Base-by-base conservation (phyloP, 495 filamentous ascomycete species). In the Tuber microsphaerosporum region DNA sequence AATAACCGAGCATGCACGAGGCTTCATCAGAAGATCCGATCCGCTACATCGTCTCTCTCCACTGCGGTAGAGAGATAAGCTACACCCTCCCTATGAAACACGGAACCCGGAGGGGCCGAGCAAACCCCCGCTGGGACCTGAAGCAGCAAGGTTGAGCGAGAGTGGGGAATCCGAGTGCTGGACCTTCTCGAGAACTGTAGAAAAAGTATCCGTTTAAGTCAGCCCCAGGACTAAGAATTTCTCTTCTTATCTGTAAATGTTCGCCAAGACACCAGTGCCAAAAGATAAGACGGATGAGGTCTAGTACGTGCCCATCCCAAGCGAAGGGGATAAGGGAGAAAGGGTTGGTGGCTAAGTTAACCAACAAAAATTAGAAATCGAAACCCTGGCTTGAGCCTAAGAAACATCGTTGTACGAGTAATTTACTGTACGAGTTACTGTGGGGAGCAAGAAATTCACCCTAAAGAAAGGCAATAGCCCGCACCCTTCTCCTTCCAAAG, bases 321-420 rank as follows among this genome's bases (percentile, higher is more conserved):
- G n/a, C n/a, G n/a, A n/a, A n/a, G n/a, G n/a, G n/a, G n/a, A n/a
- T n/a, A n/a, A n/a, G 31, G 26, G 26, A 26, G 7, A 9, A 1
- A 65, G 56, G 12, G 56, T 65, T 26, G 51, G n/a, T 31, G 0
- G 16, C 56, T 65, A 31, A 65, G 16, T 26, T 65, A 31, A 65
- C 56, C n/a, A 65, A 65, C 56, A 31, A n/a, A n/a, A 31, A 65
- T 31, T 65, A n/a, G n/a, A 61, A 61, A 61, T 61, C 51, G 51
- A 12, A 61, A 22, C 12, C 26, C 51, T 19, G n/a, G 20, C 26
- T 61, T n/a, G 51, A 14, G n/a, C 16, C 14, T 2, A 61, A 31
- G n/a, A 16, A 14, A 31, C n/a, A 10, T 31, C 56, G n/a, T 65
- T 31, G 9, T 31, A n/a, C n/a, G n/a, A n/a, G n/a, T n/a, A 9